These are phyloP conservation scores for Fusarium nodosum DNA, from an alignment of 2,329 filamentous ascomycete species.

Conservation along the genomic window DNA sequence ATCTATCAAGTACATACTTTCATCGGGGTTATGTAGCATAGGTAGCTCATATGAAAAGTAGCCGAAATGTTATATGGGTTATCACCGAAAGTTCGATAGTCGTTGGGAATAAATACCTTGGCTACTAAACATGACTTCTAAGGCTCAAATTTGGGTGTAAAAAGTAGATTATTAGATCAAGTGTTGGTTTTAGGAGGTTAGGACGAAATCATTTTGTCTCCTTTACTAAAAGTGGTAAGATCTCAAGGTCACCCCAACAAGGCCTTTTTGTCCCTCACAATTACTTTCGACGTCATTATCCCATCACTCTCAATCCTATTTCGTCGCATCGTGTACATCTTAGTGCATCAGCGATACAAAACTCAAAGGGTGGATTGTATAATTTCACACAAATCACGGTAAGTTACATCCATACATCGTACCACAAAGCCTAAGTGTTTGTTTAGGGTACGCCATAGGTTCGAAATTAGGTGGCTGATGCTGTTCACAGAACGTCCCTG, in stretches of 20 bases:
- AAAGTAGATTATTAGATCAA: too few relatives aligned
- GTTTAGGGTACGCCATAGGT: background rate
- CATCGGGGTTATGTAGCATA: too few relatives aligned
- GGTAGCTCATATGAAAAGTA: too few relatives aligned
- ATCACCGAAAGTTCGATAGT: too few relatives aligned
- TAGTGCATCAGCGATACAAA: background rate
- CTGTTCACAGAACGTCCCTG: conserved; percentile 1
- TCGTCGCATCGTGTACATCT: background rate
- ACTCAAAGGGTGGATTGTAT: background rate
- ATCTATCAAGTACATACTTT: too few relatives aligned
- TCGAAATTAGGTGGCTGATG: conserved; percentile 10
- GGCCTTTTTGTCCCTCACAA: background rate
- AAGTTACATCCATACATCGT: background rate
- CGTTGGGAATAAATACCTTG: too few relatives aligned
- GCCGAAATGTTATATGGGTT: too few relatives aligned
- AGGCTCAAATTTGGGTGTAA: too few relatives aligned
- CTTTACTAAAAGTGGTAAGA: background rate
- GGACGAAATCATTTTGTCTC: background rate
- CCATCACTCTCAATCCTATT: background rate
- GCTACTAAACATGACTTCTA: too few relatives aligned
- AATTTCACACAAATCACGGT: background rate
- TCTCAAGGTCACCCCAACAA: too few relatives aligned
- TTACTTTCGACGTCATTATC: background rate
- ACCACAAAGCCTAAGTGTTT: background rate
- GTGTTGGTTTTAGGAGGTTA: too few relatives aligned